Conservation (phyloP, 2,329 filamentous ascomycete species). For the Diaporthe eres region DNA sequence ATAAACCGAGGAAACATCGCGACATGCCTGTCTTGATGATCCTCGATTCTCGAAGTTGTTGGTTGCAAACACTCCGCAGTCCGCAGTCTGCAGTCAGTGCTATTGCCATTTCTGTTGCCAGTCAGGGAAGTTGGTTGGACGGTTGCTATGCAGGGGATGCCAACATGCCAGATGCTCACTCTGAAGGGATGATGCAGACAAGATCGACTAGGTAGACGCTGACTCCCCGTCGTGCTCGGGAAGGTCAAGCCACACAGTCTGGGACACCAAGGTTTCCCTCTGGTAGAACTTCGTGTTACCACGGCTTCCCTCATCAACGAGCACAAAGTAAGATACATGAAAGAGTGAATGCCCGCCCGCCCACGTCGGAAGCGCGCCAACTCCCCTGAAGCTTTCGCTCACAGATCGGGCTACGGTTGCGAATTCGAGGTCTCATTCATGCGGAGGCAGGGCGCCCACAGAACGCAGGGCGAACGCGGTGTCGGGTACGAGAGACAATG, state of each 20-base stretch:
- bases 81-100: constrained; percentile 1
- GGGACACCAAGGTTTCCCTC: constrained; percentile 10
- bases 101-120: constrained; percentile 30
- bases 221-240: constrained; percentile 13
- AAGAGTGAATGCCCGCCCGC: neutral
- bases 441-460: constrained; percentile 24
- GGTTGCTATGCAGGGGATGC: constrained; percentile 33
- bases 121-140: constrained; percentile 37
- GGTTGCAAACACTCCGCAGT: neutral
- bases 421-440: constrained; percentile 33
- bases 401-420: constrained; percentile 32
- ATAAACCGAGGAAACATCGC: neutral
- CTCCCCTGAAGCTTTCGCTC: constrained; percentile 28
- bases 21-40: neutral
- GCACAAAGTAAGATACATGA: constrained; percentile 28
- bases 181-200: constrained; percentile 30
- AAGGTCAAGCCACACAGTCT: constrained; percentile 25
- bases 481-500: constrained; percentile 19
- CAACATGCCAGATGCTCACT: constrained; percentile 32
- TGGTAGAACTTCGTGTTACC: constrained; percentile 17
- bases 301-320: neutral
- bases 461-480: constrained; percentile 2
- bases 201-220: constrained; percentile 25
- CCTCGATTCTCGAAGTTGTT: neutral
- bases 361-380: constrained; percentile 7